Evolutionary conservation across 129 eudicot genomes (phyloP), one percentile per base, ranked within the genome.

Genomic region (Flaveria linearis): DNA sequence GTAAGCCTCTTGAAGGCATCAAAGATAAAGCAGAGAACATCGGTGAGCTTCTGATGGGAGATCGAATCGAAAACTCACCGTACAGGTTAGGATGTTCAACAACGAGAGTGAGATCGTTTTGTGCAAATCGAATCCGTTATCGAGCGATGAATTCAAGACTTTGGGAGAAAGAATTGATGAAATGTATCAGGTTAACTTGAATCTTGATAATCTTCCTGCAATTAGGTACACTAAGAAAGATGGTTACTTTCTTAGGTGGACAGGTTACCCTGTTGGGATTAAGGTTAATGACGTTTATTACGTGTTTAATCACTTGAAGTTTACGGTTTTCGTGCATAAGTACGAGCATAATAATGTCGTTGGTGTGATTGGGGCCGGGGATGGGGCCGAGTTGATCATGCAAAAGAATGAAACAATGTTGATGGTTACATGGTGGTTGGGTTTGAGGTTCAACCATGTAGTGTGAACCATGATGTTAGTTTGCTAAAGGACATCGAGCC

Each of bases 41-140:
- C 22, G 84, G 79, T 43, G 87, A 84, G 76, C 84, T 84, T 55
- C 67, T 79, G 17, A 84, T 80, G 79, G 87, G 87, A 26, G 82
- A 80, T 76, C 70, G 72, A 55, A 84, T 70, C 26, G 84, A 84
- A 68, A 80, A 83, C 77, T 84, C 84, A 12, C 84, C 72, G 0
- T 80, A 80, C 67, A 78, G 82, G 43, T 80, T 39, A 71, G 65
- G 42, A 76, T 80, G 84, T 79, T 69, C 46, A 42, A 42, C 43
- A 79, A 80, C 26, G 73, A 84, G 22, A 79, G 50, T 46, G 78
- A 83, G 41, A 70, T 84, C 7, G 68, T 75, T 71, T 36, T 84
- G 33, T 84, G 87, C 63, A 75, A 69, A 69, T 30, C 79, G 17
- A 79, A 64, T 8, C 60, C 81, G 3, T 79, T 84, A 46, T 69